phyloP scores from a whole-genome alignment of 257 asterid genomes.

The Plantago ovata region DNA sequence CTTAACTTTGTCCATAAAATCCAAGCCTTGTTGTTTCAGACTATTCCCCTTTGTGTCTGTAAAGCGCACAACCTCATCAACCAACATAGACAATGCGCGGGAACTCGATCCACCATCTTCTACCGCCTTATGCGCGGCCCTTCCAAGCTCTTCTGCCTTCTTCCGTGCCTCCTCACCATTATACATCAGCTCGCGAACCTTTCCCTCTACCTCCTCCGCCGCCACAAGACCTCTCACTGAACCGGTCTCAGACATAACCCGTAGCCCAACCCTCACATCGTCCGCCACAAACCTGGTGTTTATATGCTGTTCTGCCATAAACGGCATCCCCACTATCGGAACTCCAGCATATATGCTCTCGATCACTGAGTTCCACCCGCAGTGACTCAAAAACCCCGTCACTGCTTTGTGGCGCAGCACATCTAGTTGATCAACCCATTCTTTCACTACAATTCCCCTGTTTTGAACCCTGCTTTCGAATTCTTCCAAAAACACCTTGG shows the following conservation, averaged over 20 bases:
- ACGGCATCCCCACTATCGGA: conserved; percentile 61
- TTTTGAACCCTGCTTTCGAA: conserved; percentile 29
- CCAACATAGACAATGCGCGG: conserved; percentile 32
- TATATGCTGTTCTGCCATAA: conserved; percentile 73
- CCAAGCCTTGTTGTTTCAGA: too few species aligned
- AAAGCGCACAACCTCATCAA: conserved; percentile 23
- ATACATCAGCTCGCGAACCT: conserved; percentile 45
- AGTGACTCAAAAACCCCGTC: conserved; percentile 62
- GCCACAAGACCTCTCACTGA: conserved; percentile 44
- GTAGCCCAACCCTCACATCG: conserved; percentile 45
- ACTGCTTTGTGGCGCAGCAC: conserved; percentile 42
- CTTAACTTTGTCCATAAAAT: too few species aligned
- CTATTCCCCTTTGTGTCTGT: too few species aligned
- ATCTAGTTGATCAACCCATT: conserved; percentile 59
- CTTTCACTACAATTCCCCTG: conserved; percentile 46
- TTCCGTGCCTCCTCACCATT: conserved; percentile 34
- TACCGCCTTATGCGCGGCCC: conserved; percentile 35
- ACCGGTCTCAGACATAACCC: conserved; percentile 41
- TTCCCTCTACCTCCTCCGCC: conserved; percentile 50
- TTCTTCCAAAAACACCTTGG: background rate
- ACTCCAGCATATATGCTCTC: conserved; percentile 54
- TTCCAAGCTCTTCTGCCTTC: conserved; percentile 33
- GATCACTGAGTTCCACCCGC: conserved; percentile 78
- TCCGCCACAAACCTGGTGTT: conserved; percentile 57
- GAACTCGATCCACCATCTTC: conserved; percentile 51